phyloP scores from a whole-genome alignment of 2,329 filamentous ascomycete genomes.

The Colletotrichum tamarilloi region DNA sequence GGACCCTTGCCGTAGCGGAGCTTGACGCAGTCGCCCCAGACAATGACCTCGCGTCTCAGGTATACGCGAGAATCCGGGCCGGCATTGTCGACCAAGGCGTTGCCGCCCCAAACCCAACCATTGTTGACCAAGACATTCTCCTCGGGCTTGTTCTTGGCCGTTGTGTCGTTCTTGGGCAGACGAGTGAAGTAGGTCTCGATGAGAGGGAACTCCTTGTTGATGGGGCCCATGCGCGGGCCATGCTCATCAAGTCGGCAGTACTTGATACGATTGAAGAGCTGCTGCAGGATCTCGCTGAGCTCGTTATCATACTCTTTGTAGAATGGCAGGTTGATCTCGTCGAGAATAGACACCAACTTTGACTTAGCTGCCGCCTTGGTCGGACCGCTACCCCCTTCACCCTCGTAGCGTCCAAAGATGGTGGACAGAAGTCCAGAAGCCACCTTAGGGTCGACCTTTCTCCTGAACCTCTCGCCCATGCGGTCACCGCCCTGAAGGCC shows the following conservation, averaged over 20 bases:
- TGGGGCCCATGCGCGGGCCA: slow-evolving; percentile 85
- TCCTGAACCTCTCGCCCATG: slow-evolving; percentile 83
- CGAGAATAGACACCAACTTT: slow-evolving; percentile 73
- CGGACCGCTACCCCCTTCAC: slow-evolving; percentile 55
- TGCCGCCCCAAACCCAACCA: slow-evolving; percentile 98
- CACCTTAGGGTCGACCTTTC: slow-evolving; percentile 75
- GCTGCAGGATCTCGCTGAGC: slow-evolving; percentile 83
- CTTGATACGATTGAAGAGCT: slow-evolving; percentile 93
- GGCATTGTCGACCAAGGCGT: slow-evolving; percentile 93
- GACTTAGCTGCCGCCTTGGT: slow-evolving; percentile 63
- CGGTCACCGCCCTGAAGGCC: slow-evolving; percentile 78
- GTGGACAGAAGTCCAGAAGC: slow-evolving; percentile 76
- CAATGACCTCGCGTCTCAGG: slow-evolving; percentile 93
- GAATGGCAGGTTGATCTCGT: slow-evolving; percentile 87
- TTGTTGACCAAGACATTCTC: slow-evolving; percentile 92
- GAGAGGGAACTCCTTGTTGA: slow-evolving; percentile 81
- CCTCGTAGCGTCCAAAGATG: slow-evolving; percentile 76
- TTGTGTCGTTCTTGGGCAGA: slow-evolving; percentile 81
- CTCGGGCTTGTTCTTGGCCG: slow-evolving; percentile 78
- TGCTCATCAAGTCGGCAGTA: slow-evolving; percentile 94
- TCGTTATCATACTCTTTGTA: slow-evolving; percentile 95
- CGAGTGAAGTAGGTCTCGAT: slow-evolving; percentile 97
- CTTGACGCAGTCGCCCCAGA: slow-evolving; percentile 99
- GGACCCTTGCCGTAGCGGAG: slow-evolving; percentile 85
- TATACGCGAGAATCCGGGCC: slow-evolving; percentile 92